These are phyloP conservation scores for Mortierella sp. DNA, from an alignment of 371 early-diverging fungal genomes.

Conservation along the genomic window DNA sequence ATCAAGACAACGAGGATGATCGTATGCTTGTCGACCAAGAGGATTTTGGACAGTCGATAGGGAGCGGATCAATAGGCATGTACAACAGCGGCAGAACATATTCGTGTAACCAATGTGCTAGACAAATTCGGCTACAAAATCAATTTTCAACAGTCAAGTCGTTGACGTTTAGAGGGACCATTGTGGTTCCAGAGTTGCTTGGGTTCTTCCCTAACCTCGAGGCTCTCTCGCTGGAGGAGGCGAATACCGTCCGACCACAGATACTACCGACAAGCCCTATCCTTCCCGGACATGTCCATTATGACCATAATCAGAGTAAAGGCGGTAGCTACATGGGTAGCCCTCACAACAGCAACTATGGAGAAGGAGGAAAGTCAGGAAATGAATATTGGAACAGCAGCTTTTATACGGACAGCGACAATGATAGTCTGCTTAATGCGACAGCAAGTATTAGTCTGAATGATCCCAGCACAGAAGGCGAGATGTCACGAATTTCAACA, in stretches of 20 bases:
- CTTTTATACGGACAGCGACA: slow-evolving; percentile 23
- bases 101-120: background rate
- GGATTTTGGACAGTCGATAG: background rate
- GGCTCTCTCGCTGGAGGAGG: slow-evolving; percentile 16
- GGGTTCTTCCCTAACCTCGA: slow-evolving; percentile 28
- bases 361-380: background rate
- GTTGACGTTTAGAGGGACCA: slow-evolving; percentile 27
- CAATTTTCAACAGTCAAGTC: slow-evolving; percentile 24
- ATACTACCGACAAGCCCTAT: background rate
- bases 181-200: slow-evolving; percentile 21
- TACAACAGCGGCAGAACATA: background rate
- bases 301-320: background rate
- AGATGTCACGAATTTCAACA: background rate
- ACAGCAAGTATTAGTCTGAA: slow-evolving; percentile 12
- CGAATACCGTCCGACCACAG: background rate
- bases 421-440: slow-evolving; percentile 13
- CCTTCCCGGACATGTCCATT: background rate
- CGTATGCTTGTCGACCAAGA: slow-evolving; percentile 21
- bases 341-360: slow-evolving; percentile 4
- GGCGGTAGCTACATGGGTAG: background rate
- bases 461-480: background rate
- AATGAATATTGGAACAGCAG: slow-evolving; percentile 9
- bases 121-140: background rate
- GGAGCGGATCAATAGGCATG: background rate
- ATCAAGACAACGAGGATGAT: slow-evolving; percentile 11